Evolutionary conservation across 1,284 basidiomycete genomes (phyloP).

Genomic region (Tilletia walkeri): DNA sequence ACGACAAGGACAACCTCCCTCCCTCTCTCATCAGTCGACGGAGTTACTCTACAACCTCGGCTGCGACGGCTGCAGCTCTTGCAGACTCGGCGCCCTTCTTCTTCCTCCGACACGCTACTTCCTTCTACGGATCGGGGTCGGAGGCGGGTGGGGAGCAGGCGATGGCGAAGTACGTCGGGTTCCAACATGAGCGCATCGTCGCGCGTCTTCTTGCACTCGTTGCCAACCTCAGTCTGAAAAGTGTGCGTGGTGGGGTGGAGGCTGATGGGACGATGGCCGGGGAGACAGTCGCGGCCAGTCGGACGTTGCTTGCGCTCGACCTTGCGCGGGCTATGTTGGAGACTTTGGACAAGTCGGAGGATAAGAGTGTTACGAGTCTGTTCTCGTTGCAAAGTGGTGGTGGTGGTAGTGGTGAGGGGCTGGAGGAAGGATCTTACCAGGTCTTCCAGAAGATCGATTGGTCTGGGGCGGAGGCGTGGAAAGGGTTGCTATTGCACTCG

Average conservation of each 20-base stretch:
- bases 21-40: not conserved
- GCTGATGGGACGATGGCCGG: not conserved
- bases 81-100: slow-evolving; percentile 2
- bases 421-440: not conserved
- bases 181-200: slow-evolving; percentile 19
- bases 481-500: not conserved
- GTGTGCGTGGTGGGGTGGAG: not conserved
- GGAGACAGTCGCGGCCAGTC: not conserved
- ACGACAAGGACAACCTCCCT: not conserved
- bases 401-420: not conserved
- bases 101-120: slow-evolving; percentile 16
- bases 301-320: slow-evolving; percentile 7
- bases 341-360: slow-evolving; percentile 8
- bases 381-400: not conserved
- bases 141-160: slow-evolving; percentile 16
- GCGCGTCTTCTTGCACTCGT: slow-evolving; percentile 8
- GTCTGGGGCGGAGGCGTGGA: slow-evolving; percentile 13
- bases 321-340: not conserved
- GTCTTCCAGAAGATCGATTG: slow-evolving; percentile 13
- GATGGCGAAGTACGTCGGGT: slow-evolving; percentile 20
- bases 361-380: slow-evolving; percentile 6
- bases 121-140: slow-evolving; percentile 17
- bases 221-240: slow-evolving; percentile 2
- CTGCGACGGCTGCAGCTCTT: not conserved
- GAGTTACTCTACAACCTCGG: not conserved